Evolutionary conservation across 2,329 filamentous ascomycete species (phyloP), one percentile per base, ranked within the genome.

Genomic region (Domatiomyces catenatus): DNA sequence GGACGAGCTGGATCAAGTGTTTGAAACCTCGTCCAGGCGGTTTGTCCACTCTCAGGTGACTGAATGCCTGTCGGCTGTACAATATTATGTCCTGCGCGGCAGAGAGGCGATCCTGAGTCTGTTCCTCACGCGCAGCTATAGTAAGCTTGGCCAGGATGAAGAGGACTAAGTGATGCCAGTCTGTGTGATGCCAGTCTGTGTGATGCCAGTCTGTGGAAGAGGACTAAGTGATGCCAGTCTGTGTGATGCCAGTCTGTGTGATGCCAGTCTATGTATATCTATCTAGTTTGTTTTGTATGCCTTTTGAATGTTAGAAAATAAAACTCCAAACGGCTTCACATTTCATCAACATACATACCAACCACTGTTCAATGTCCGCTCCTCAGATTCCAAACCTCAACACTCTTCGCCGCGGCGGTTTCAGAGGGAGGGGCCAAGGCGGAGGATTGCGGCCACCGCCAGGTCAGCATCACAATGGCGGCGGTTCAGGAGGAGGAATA

Each of bases 351-450:
- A n/a, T n/a, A n/a, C n/a, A n/a, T n/a, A n/a, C n/a, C n/a, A n/a
- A n/a, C n/a, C n/a, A n/a, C 32, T 5, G 15, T 12, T 39, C 32
- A 4, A 89, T 89, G 84, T 76, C 84, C 46, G 77, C 81, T 26
- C 71, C 80, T 42, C 76, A 81, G 20, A 94, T 94, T 45, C 87
- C 88, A 2, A 90, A 94, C 61, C 75, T 94, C 32, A 77, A 72
- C 59, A 75, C 78, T 70, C 63, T 85, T 63, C 63, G 73, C 73
- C 60, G 67, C 39, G 66, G 69, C 63, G 75, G 63, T 62, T 72
- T 59, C 62, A 64, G 73, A 49, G 71, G 73, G 19, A 65, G 71
- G 18, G 64, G 71, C 8, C 66, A 74, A 59, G 74, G 71, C 2
- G 22, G 22, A 24, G 22, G 22, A 6, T 53, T 56, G n/a, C 49